Evolutionary conservation across 140 eudicot genomes (phyloP).

Genomic region (Bidens hawaiensis): DNA sequence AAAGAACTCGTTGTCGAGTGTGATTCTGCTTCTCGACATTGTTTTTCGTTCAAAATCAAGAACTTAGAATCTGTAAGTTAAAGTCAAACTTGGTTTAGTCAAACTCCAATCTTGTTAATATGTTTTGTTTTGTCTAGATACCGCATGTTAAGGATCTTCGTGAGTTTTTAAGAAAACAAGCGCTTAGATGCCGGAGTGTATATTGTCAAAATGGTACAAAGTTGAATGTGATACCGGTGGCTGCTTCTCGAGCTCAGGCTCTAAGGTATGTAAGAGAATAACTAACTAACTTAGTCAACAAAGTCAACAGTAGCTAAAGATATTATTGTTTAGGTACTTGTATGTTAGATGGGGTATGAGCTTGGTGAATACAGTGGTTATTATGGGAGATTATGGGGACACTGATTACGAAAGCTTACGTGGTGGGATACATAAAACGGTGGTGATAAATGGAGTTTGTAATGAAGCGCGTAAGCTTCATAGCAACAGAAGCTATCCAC

Average conservation of each 20-base stretch:
- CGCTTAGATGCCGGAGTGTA: slow-evolving; percentile 61
- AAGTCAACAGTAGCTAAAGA: too few relatives aligned
- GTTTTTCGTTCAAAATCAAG: slow-evolving; percentile 52
- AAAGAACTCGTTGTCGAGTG: slow-evolving; percentile 40
- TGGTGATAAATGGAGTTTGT: slow-evolving; percentile 64
- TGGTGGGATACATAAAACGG: slow-evolving; percentile 80
- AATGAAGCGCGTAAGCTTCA: slow-evolving; percentile 49
- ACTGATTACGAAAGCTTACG: slow-evolving; percentile 77
- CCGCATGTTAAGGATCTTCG: slow-evolving; percentile 68
- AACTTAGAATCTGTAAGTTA: slow-evolving; percentile 39
- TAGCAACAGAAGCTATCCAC: slow-evolving; percentile 68
- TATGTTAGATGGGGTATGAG: slow-evolving; percentile 72
- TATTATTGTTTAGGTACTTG: slow-evolving; percentile 47
- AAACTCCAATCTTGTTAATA: neutral
- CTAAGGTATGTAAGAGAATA: too few relatives aligned
- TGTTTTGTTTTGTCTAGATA: slow-evolving; percentile 28
- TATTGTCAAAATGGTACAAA: slow-evolving; percentile 61
- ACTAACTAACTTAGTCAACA: too few relatives aligned
- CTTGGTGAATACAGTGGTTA: slow-evolving; percentile 51
- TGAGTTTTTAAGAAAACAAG: slow-evolving; percentile 64
- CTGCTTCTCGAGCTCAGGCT: slow-evolving; percentile 84
- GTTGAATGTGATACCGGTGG: slow-evolving; percentile 75
- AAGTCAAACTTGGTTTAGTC: neutral
- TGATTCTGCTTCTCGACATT: slow-evolving; percentile 58
- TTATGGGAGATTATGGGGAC: slow-evolving; percentile 79